A percentile compares a stretch with the other conserved stretches of the same genome.
phyloP scores from a whole-genome alignment of 2,329 filamentous ascomycete species.

The Neonectria punicea region DNA sequence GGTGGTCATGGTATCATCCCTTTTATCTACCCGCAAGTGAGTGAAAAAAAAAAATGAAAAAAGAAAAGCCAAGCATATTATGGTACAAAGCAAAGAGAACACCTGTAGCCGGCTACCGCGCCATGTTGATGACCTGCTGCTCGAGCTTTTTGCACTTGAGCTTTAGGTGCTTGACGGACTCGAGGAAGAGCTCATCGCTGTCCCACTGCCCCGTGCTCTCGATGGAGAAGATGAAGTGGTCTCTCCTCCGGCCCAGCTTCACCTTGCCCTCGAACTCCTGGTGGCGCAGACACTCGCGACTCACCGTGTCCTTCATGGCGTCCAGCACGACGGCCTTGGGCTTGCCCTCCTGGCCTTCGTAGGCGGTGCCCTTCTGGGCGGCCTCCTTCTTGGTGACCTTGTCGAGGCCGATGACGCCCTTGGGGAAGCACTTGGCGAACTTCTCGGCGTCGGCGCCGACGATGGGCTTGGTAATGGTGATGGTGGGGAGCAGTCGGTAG shows the following conservation, averaged over 20 bases:
- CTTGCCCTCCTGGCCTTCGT: slow-evolving; percentile 81
- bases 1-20: slow-evolving; percentile 49
- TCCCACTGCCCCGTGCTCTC: slow-evolving; percentile 97
- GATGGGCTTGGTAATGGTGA: slow-evolving; percentile 85
- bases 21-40: slow-evolving; percentile 46
- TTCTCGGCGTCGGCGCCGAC: slow-evolving; percentile 87
- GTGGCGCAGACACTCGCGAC: slow-evolving; percentile 90
- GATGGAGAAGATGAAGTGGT: slow-evolving; percentile 97
- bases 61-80: slow-evolving; percentile 30
- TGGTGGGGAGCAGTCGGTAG: slow-evolving; percentile 90
- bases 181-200: slow-evolving; percentile 92
- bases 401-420: slow-evolving; percentile 86
- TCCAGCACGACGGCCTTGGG: slow-evolving; percentile 88
- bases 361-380: slow-evolving; percentile 66
- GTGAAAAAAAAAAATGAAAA: slow-evolving; percentile 27
- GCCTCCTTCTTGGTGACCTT: slow-evolving; percentile 76
- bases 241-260: slow-evolving; percentile 86
- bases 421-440: slow-evolving; percentile 89
- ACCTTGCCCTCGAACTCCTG: slow-evolving; percentile 96
- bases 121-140: slow-evolving; percentile 75
- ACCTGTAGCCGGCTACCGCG: slow-evolving; percentile 51
- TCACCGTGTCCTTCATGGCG: slow-evolving; percentile 94
- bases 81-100: slow-evolving; percentile 37
- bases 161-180: slow-evolving; percentile 86
- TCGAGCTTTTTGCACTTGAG: slow-evolving; percentile 82